A percentile compares a stretch with the other conserved stretches of the same genome.
Conservation (phyloP, 345 rosid genomes). For the Gossypioides kirkii region DNA sequence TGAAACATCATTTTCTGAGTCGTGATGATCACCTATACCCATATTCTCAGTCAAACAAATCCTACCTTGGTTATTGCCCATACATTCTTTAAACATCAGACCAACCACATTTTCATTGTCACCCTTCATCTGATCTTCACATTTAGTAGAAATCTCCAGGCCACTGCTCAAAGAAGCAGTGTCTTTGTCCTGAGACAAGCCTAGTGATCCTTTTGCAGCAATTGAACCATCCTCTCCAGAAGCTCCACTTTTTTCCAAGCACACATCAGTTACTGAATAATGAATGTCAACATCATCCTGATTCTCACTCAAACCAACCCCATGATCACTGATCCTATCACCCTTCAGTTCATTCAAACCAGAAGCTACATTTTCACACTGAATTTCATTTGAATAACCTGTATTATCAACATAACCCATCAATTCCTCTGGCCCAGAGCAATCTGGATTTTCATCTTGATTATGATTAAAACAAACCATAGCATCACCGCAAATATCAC, state of each 20-base stretch:
- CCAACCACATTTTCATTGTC: neutral
- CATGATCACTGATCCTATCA: neutral
- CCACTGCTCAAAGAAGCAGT: neutral
- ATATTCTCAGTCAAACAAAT: slow-evolving; percentile 17
- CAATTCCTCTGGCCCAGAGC: neutral
- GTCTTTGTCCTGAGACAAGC: slow-evolving; percentile 16
- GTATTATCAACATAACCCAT: neutral
- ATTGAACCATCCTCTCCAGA: slow-evolving; percentile 5
- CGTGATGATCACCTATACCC: neutral
- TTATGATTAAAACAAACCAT: neutral
- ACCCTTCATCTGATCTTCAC: neutral
- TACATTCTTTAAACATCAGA: slow-evolving; percentile 18
- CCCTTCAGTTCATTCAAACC: neutral
- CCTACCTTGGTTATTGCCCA: neutral
- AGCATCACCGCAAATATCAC: neutral
- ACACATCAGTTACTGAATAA: slow-evolving; percentile 9
- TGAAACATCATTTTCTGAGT: neutral
- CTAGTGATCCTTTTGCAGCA: slow-evolving; percentile 14
- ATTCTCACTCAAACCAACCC: slow-evolving; percentile 10
- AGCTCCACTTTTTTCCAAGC: slow-evolving; percentile 18
- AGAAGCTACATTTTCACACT: slow-evolving; percentile 3
- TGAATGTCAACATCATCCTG: slow-evolving; percentile 9
- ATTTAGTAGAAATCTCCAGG: neutral
- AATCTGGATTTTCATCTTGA: slow-evolving; percentile 1
- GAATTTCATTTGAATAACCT: neutral